Conservation (phyloP, 164 flowering plant genomes). For the Platanus orientalis region DNA sequence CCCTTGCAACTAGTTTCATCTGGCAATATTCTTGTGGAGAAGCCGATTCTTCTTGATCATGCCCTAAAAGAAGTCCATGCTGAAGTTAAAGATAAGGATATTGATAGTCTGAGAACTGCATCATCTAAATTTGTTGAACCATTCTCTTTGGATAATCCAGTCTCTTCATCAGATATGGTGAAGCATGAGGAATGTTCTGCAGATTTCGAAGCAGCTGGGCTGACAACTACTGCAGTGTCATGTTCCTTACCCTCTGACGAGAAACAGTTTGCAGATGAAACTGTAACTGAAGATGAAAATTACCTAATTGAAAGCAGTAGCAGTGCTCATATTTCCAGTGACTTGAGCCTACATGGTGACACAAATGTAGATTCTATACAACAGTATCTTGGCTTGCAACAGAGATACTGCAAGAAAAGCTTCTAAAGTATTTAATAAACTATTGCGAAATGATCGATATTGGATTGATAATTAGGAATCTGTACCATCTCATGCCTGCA, state of each 20-base stretch:
- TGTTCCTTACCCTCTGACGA: slow-evolving; percentile 3
- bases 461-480: slow-evolving; percentile 20
- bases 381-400: slow-evolving; percentile 47
- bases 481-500: slow-evolving; percentile 10
- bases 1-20: slow-evolving; percentile 36
- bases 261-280: slow-evolving; percentile 2
- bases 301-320: slow-evolving; percentile 10
- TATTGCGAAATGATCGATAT: slow-evolving; percentile 33
- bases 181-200: background rate
- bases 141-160: no score
- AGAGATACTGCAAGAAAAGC: slow-evolving; percentile 51
- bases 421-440: slow-evolving; percentile 43
- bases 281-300: slow-evolving; percentile 11
- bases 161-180: slow-evolving; percentile 14
- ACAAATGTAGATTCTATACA: slow-evolving; percentile 18
- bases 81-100: slow-evolving; percentile 39
- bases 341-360: slow-evolving; percentile 1
- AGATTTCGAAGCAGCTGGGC: slow-evolving; percentile 7
- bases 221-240: slow-evolving; percentile 6
- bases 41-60: slow-evolving; percentile 11
- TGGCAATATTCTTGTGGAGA: slow-evolving; percentile 17
- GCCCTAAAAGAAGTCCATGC: slow-evolving; percentile 17
- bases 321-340: slow-evolving; percentile 7
- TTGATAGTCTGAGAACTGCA: slow-evolving; percentile 71
- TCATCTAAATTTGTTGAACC: slow-evolving; percentile 57